Evolutionary conservation across 768 basidiomycete genomes (phyloP), one percentile per base, ranked within the genome.

Genomic region (Auricularia cornea): DNA sequence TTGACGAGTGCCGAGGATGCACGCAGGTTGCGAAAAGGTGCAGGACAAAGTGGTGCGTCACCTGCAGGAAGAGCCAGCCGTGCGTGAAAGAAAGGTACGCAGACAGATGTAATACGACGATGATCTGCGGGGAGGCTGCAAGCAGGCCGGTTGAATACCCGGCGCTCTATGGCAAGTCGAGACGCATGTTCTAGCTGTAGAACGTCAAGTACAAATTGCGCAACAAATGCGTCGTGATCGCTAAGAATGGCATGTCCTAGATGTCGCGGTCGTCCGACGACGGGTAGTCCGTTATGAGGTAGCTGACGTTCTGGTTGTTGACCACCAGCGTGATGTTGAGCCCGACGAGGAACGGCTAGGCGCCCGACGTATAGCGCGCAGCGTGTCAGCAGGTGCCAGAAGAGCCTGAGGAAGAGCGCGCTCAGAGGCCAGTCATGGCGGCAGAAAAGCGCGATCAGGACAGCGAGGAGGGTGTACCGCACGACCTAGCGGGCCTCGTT

Each of bases 41-140:
- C 23, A 97, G 97, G 79, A 98, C 97, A 63, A 98, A 82, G 74
- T 98, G 95, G 69, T 99, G 97, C 2, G 96, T 94, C 44, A 98
- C 92, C 75, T 99, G 97, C 14, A 98, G 85, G 69, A 98, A 92
- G n/a, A 99, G 83, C n/a, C 97, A 97, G 11, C 97, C 97, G 70
- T 99, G 97, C 33, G 98, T 76, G 71, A 94, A 98, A 59, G 83
- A 90, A 68, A 98, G 81, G 33, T 85, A 84, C 1, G 88, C 77
- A 99, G 87, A 69, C 98, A 78, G 70, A 95, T 61, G 75, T 98
- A 98, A n/a, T n/a, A n/a, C n/a, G n/a, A n/a, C n/a, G n/a, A n/a
- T n/a, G n/a, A n/a, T n/a, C n/a, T n/a, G n/a, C n/a, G n/a, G n/a
- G n/a, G n/a, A n/a, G n/a, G n/a, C n/a, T n/a, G n/a, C n/a, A n/a